Conservation (phyloP, 2,329 filamentous ascomycete species). For the Stagonosporopsis cucurbitacearum region DNA sequence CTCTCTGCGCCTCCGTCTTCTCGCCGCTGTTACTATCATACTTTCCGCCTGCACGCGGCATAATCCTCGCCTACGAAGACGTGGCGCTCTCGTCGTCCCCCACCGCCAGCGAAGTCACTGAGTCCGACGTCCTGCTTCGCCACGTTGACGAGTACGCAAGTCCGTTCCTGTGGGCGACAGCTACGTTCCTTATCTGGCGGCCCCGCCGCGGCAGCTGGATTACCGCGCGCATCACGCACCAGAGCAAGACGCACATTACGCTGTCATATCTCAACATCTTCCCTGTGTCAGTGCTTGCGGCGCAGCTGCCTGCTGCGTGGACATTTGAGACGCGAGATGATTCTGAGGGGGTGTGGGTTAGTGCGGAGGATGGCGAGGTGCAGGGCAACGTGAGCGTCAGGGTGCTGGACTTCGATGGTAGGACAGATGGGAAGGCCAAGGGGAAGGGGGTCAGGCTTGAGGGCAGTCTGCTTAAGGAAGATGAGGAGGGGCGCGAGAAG, state of each 20-base stretch:
- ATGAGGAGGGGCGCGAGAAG: slow-evolving; percentile 63
- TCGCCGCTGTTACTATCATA: slow-evolving; percentile 78
- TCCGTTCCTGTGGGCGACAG: slow-evolving; percentile 86
- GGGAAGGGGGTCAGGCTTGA: slow-evolving; percentile 80
- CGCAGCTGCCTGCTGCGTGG: slow-evolving; percentile 79
- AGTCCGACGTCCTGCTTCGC: slow-evolving; percentile 24
- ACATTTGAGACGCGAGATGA: slow-evolving; percentile 62
- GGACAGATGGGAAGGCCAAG: slow-evolving; percentile 67
- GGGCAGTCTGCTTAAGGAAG: slow-evolving; percentile 79
- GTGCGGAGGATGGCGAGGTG: slow-evolving; percentile 70
- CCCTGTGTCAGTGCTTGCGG: slow-evolving; percentile 83
- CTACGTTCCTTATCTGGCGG: slow-evolving; percentile 82
- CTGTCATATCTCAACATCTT: slow-evolving; percentile 91
- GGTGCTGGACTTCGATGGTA: slow-evolving; percentile 86
- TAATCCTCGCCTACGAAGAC: slow-evolving; percentile 77
- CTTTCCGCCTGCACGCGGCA: slow-evolving; percentile 72
- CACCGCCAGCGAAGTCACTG: not conserved
- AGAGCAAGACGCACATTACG: slow-evolving; percentile 87
- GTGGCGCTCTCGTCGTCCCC: slow-evolving; percentile 68
- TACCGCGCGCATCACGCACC: slow-evolving; percentile 82
- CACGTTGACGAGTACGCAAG: slow-evolving; percentile 75
- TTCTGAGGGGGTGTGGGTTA: slow-evolving; percentile 74
- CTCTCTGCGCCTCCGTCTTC: slow-evolving; percentile 75
- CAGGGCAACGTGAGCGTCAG: slow-evolving; percentile 16
- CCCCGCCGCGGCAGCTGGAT: slow-evolving; percentile 76